Evolutionary conservation across 179 eudicot species (phyloP), one percentile per base, ranked within the genome.

Genomic region (Amaranthus tricolor): DNA sequence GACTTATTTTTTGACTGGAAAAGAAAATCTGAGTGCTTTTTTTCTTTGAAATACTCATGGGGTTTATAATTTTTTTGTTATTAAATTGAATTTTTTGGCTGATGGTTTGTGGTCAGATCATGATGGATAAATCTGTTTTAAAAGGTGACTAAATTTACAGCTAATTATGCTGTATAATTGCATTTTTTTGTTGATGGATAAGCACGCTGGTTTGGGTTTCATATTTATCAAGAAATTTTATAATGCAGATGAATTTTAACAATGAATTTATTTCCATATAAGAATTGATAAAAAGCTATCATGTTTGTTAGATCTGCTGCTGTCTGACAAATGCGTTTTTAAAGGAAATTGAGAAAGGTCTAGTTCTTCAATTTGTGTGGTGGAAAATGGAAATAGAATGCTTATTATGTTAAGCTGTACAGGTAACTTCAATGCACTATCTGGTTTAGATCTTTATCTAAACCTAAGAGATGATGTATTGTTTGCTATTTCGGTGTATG

Each of bases 141-240:
- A 31, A 51, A 21, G 24, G 43, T 16, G 73, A 31, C 16, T 62
- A 48, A 64, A 58, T 66, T 31, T 31, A 31, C 40, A 2, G 40
- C 40, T 31, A 31, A 31, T 31, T 31, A 31, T 72, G 72, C 14
- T 62, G 68, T 31, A 31, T 31, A 65, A 58, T 51, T 66, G 72
- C 62, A 72, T 78, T 50, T 65, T 65, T 61, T 58, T 58, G 10
- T 71, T 72, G 63, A 59, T 53, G 14, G 40, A 7, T 63, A 40
- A n/a, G 10, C 7, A 63, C 6, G 15, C 6, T 63, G 13, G 24
- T n/a, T 31, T 24, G 9, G 44, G 6, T 68, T 13, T 68, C 59
- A 24, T 44, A 11, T 67, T 68, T 6, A 21, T 21, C 47, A 49
- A 20, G 59, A 68, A 68, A 21, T 52, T 68, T 20, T 10, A 24